Conservation (phyloP, 768 basidiomycete species). For the Daedaleopsis sinensis region DNA sequence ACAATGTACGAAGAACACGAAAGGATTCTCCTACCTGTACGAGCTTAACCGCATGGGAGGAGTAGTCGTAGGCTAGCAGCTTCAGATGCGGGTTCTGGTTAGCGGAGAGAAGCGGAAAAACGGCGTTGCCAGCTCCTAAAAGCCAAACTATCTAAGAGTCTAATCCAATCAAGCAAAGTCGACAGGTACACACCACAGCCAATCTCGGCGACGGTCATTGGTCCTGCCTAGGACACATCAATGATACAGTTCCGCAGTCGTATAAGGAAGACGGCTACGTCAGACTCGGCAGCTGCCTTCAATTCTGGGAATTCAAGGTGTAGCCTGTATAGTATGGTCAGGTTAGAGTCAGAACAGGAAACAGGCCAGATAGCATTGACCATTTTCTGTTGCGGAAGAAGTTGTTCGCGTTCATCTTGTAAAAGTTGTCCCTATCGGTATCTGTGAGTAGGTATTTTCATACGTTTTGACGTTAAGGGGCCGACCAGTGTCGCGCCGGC, state of each 20-base stretch:
- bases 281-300: constrained; percentile 62
- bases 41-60: constrained; percentile 83
- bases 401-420: constrained; percentile 80
- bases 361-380: constrained; percentile 33
- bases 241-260: background rate
- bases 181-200: constrained; percentile 72
- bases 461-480: background rate
- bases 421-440: constrained; percentile 84
- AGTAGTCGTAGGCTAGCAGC: constrained; percentile 89
- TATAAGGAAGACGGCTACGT: constrained; percentile 43
- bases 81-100: constrained; percentile 81
- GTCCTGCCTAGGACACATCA: constrained; percentile 63
- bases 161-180: background rate
- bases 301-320: constrained; percentile 95
- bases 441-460: background rate
- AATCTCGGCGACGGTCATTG: constrained; percentile 77
- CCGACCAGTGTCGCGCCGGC: constrained; percentile 73
- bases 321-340: constrained; percentile 52
- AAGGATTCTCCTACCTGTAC: constrained; percentile 64
- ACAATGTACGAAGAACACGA: too few relatives aligned
- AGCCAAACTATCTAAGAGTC: background rate
- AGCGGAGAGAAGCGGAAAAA: constrained; percentile 83
- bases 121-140: constrained; percentile 90
- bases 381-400: constrained; percentile 97
- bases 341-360: constrained; percentile 11